These are phyloP conservation scores for Boletus tomentosulus DNA, from an alignment of 768 basidiomycete species.

Conservation along the genomic window DNA sequence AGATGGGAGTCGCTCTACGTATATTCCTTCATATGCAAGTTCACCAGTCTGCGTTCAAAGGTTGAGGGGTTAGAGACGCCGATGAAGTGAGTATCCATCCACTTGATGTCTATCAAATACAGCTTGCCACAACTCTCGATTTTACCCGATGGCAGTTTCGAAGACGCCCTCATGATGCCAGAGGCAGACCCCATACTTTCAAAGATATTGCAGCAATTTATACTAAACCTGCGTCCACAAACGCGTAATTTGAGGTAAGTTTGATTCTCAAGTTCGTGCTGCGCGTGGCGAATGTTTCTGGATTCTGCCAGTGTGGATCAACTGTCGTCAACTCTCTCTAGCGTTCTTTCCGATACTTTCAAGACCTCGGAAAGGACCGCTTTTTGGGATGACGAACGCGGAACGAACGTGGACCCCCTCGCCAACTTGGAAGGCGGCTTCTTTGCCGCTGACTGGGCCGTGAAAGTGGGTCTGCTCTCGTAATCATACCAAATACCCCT, in stretches of 20 bases:
- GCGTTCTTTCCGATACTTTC: conserved; percentile 67
- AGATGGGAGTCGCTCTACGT: conserved; percentile 88
- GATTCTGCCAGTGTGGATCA: conserved; percentile 62
- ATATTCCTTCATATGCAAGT: conserved; percentile 81
- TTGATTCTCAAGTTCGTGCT: conserved; percentile 28
- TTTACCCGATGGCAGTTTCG: conserved; percentile 51
- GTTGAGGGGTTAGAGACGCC: conserved; percentile 75
- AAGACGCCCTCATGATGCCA: conserved; percentile 69
- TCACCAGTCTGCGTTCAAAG: conserved; percentile 69
- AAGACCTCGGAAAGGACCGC: conserved; percentile 70
- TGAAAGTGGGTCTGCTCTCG: conserved; percentile 57
- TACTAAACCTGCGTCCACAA: conserved; percentile 78
- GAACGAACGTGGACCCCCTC: conserved; percentile 73
- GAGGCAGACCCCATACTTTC: conserved; percentile 73
- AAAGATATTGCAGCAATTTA: conserved; percentile 68
- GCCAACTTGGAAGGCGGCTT: conserved; percentile 62
- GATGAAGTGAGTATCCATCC: conserved; percentile 65
- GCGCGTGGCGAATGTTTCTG: conserved; percentile 27
- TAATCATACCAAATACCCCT: conserved; percentile 22
- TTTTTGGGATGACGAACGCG: conserved; percentile 73
- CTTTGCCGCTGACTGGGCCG: conserved; percentile 76
- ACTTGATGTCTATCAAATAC: conserved; percentile 14
- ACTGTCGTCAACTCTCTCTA: conserved; percentile 71
- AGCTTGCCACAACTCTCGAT: conserved; percentile 32
- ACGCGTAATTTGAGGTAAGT: conserved; percentile 85